Base-by-base conservation (phyloP, 306 rosid species). In the Canavalia ensiformis region DNA sequence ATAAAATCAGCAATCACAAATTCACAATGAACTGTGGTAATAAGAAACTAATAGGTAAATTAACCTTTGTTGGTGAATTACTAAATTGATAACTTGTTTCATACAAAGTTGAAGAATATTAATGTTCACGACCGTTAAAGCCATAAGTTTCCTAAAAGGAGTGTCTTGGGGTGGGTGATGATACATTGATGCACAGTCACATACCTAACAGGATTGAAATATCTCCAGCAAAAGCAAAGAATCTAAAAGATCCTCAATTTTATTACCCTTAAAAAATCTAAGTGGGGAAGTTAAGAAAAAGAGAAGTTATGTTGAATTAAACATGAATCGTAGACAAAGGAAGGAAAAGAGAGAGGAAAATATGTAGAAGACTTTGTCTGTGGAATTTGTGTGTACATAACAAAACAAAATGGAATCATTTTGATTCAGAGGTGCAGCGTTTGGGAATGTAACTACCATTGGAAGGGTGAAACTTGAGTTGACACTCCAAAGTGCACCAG, bases 351-450 rank as follows among this genome's bases (percentile, higher is more conserved):
- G 25, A 18, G 25, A 18, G 25, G 25, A 18, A 18, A 44, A 44
- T 44, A 6, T 44, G 47, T 44, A 44, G 13, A 58, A 6, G 44
- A 8, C 2, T 6, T 47, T 51, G 85, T 68, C n/a, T 51, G 85
- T 68, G 11, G 28, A 80, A 62, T 51, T 30, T 76, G 75, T 59
- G 72, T 65, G 29, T 4, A 59, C 66, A 84, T 18, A 57, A 9
- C 28, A 2, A 83, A 4, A 62, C 74, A 37, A 77, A 78, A 77
- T n/a, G 75, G 64, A 45, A 39, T 87, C 81, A 95, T 70, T 89
- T 90, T 0, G 90, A 82, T 73, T 82, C 86, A 35, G 99, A 86
- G 75, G 86, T 93, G 79, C 99, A 95, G 2, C 64, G 84, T 0
- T 89, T 31, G 0, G 28, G 64, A 71, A 89, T 80, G 67, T 90